A percentile compares a stretch with the other conserved stretches of the same genome.
phyloP scores from a whole-genome alignment of 176 grass and related monocot species.

The Oryza longistaminata region DNA sequence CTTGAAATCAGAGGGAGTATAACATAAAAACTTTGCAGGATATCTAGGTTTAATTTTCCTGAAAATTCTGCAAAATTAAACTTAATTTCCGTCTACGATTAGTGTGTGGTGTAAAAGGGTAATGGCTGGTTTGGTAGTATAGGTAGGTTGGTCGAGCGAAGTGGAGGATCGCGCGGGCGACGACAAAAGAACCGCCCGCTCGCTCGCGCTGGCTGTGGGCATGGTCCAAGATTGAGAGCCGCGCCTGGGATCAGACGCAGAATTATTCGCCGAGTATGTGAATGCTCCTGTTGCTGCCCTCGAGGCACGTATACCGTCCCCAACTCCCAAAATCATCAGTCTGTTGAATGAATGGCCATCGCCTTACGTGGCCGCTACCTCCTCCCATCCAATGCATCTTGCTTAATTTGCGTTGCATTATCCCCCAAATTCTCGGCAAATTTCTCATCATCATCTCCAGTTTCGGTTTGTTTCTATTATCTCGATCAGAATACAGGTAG shows the following conservation, averaged over 20 bases:
- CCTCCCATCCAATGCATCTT: background rate
- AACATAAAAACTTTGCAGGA: no score
- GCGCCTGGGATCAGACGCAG: background rate
- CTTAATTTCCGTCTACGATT: no score
- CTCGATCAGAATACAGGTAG: no score
- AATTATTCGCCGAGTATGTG: slow-evolving; percentile 17
- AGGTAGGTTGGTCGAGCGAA: slow-evolving; percentile 20
- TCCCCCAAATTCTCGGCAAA: background rate
- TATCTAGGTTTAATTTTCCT: no score
- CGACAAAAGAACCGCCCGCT: slow-evolving; percentile 40
- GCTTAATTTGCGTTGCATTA: no score
- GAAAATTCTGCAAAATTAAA: no score
- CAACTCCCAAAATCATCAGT: slow-evolving; percentile 48
- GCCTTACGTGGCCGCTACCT: slow-evolving; percentile 23
- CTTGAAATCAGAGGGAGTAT: no score
- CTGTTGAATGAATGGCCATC: slow-evolving; percentile 18
- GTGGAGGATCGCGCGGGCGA: background rate
- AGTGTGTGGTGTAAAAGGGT: no score
- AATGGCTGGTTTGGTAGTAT: background rate
- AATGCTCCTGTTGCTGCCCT: slow-evolving; percentile 46
- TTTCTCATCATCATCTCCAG: background rate
- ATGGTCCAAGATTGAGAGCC: slow-evolving; percentile 39
- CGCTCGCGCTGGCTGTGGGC: background rate
- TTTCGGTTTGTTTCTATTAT: no score
- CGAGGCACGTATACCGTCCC: slow-evolving; percentile 34